Base-by-base conservation (phyloP, 2,329 filamentous ascomycete species). In the Cercospora berteroae region DNA sequence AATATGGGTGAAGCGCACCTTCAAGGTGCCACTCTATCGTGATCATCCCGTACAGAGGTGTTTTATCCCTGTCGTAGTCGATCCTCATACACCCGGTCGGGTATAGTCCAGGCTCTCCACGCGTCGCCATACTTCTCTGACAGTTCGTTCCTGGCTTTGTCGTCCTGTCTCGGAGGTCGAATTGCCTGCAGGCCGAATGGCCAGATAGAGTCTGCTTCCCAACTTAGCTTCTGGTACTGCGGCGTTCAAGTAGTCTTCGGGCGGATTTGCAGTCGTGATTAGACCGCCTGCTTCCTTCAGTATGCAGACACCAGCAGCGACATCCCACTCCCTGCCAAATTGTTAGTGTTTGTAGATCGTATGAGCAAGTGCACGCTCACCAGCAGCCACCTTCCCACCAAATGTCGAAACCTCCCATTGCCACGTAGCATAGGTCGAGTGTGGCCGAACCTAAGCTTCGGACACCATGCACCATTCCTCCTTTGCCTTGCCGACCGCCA, bases 401-500 rank as follows among this genome's bases (percentile, higher is more conserved):
- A 10, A 93, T 91, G 78, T 93, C 90, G 71, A 93, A 89, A 0
- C 87, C 83, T 0, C 71, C 90, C 85, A 90, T 90, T 12, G 91
- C 90, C 9, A 87, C 87, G 76, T 93, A 93, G 0, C 90, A 90
- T 59, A 93, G 79, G 77, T 93, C 90, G 63, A 93, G 76, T 1
- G 90, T 91, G 8, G 90, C 90, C 74, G 89, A 90, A 25, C 90
- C 90, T 66, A 93, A 76, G 77, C 89, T 91, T 68, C 90, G 80
- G 56, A 93, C 83, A 0, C 91, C 90, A 77, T 93, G 91, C 6
- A 93, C 91, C 90, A 93, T 93, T 0, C 90, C 90, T 0, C 90
- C 90, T 72, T 87, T 88, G 0, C 90, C 90, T 16, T 81, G 83
- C 4, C 89, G 79, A 0, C 87, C 87, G 0, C 85, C 85, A 8